Conservation (phyloP, 495 filamentous ascomycete species). For the Hypoxylon cercidicola region DNA sequence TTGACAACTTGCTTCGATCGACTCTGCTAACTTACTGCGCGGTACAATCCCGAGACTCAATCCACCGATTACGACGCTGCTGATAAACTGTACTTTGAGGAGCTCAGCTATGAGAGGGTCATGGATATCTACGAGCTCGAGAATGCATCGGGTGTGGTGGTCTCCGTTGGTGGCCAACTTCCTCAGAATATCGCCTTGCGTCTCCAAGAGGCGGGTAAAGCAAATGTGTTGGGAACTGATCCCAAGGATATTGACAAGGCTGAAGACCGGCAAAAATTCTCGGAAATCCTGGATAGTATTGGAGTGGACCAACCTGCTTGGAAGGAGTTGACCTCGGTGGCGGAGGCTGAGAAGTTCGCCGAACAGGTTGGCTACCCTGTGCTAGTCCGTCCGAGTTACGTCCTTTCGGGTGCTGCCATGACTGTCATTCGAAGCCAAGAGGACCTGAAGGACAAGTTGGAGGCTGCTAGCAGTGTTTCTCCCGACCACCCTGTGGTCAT, state of each 20-base stretch:
- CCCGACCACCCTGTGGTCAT: slow-evolving; percentile 98
- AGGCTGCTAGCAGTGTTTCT: slow-evolving; percentile 91
- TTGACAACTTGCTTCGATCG: too few species aligned
- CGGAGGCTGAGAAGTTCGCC: slow-evolving; percentile 87
- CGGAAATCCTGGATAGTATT: slow-evolving; percentile 94
- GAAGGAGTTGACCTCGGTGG: slow-evolving; percentile 95
- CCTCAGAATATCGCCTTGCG: slow-evolving; percentile 97
- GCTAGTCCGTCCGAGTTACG: slow-evolving; percentile 94
- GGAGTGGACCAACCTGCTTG: slow-evolving; percentile 95
- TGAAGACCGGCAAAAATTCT: slow-evolving; percentile 98
- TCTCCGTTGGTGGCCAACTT: slow-evolving; percentile 94
- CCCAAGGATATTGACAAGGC: slow-evolving; percentile 96
- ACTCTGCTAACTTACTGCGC: slow-evolving; percentile 33
- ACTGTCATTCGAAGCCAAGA: slow-evolving; percentile 95
- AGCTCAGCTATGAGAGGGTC: slow-evolving; percentile 95
- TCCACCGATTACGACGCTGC: slow-evolving; percentile 92
- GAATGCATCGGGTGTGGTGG: slow-evolving; percentile 85
- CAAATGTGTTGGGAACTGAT: slow-evolving; percentile 90
- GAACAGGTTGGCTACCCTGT: slow-evolving; percentile 92
- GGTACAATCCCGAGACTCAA: slow-evolving; percentile 90
- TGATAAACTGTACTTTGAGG: slow-evolving; percentile 97
- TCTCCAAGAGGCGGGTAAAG: slow-evolving; percentile 89
- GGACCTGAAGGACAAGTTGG: slow-evolving; percentile 89
- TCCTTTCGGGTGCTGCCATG: slow-evolving; percentile 98
- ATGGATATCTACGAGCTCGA: slow-evolving; percentile 99